Evolutionary conservation across 1,139 yeast genomes (phyloP).

Genomic region (Pneumocystis oryctolagi): DNA sequence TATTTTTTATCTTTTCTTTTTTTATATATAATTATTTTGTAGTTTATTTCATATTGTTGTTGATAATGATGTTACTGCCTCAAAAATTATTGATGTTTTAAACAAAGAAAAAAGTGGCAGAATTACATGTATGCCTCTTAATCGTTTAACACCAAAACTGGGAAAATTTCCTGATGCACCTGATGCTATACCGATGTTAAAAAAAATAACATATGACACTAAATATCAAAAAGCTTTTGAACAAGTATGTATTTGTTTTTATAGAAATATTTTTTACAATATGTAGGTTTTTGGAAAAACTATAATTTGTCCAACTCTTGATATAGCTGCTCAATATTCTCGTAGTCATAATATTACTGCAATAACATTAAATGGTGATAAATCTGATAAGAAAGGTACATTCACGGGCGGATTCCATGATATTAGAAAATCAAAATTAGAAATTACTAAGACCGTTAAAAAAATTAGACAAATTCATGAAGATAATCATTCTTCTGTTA

Average conservation of each 20-base stretch:
- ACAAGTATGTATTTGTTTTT: constrained; percentile 26
- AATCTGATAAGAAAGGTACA: constrained; percentile 70
- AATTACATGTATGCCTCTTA: constrained; percentile 80
- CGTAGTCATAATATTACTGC: constrained; percentile 50
- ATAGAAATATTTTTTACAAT: neutral
- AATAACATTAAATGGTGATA: constrained; percentile 82
- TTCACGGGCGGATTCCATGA: constrained; percentile 83
- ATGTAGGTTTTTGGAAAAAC: constrained; percentile 53
- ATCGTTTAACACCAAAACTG: constrained; percentile 38
- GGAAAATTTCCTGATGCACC: constrained; percentile 38
- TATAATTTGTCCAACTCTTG: constrained; percentile 58
- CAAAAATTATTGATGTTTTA: constrained; percentile 60
- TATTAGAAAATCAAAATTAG: constrained; percentile 50
- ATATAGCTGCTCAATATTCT: constrained; percentile 55
- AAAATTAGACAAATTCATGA: constrained; percentile 37
- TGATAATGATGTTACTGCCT: constrained; percentile 74
- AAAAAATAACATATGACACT: constrained; percentile 48
- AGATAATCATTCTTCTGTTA: constrained; percentile 29
- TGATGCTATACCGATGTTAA: constrained; percentile 53
- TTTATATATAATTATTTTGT: neutral
- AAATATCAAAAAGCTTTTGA: constrained; percentile 47
- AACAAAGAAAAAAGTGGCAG: constrained; percentile 61
- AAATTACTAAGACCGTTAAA: constrained; percentile 44
- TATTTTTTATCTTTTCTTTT: neutral
- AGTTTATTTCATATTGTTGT: constrained; percentile 80